These are phyloP conservation scores for Paraphoma sp. DNA, from an alignment of 2,329 filamentous ascomycete species.

Conservation along the genomic window DNA sequence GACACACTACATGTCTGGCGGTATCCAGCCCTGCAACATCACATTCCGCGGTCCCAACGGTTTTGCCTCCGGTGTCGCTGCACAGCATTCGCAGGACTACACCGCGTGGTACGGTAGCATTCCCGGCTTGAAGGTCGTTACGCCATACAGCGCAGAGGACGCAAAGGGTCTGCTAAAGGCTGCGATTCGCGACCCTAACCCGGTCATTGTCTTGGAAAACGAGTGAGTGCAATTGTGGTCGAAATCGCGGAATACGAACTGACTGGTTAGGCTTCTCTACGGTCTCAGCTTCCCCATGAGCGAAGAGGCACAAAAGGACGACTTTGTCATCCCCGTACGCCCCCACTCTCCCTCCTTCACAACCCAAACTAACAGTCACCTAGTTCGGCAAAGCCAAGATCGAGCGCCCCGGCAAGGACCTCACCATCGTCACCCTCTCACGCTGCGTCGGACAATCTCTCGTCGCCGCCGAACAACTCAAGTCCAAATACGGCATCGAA, in stretches of 20 bases:
- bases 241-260: slow-evolving; percentile 6
- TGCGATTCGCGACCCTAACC: slow-evolving; percentile 97
- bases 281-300: slow-evolving; percentile 97
- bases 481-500: slow-evolving; percentile 96
- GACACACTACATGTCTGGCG: slow-evolving; percentile 99
- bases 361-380: slow-evolving; percentile 14
- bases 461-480: slow-evolving; percentile 85
- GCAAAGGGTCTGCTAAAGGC: slow-evolving; percentile 98
- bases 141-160: slow-evolving; percentile 95
- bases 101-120: slow-evolving; percentile 99
- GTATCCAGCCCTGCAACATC: slow-evolving; percentile 99
- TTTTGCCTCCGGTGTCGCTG: slow-evolving; percentile 92
- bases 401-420: slow-evolving; percentile 92
- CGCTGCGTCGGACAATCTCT: slow-evolving; percentile 94
- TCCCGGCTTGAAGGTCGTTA: slow-evolving; percentile 94
- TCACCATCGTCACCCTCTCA: slow-evolving; percentile 93
- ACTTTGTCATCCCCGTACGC: slow-evolving; percentile 84
- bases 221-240: slow-evolving; percentile 46
- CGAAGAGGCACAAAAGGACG: slow-evolving; percentile 91
- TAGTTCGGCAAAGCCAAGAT: slow-evolving; percentile 98
- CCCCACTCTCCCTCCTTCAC: not conserved
- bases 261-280: slow-evolving; percentile 72
- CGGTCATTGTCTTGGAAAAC: slow-evolving; percentile 74
- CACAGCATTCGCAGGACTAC: slow-evolving; percentile 99
- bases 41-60: slow-evolving; percentile 99